Percentiles rank a stretch among this genome's conserved stretches.
Evolutionary conservation across 768 basidiomycete species (phyloP).

Genomic region (Boletellus emodensis): DNA sequence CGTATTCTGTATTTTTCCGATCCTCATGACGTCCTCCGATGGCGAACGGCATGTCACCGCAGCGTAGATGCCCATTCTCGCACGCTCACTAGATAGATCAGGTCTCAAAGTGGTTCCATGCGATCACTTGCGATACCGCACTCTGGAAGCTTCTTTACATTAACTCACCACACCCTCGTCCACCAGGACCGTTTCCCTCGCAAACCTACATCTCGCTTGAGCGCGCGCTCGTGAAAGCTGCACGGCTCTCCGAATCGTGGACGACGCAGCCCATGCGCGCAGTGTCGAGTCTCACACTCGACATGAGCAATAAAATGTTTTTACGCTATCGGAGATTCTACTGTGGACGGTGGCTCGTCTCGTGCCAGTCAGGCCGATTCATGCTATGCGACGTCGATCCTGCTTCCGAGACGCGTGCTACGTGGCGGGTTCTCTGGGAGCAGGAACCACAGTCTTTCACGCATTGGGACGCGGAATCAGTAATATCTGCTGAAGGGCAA

Average conservation of each 20-base stretch:
- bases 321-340: background rate
- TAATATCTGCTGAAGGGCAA: background rate
- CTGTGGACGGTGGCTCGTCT: conserved; percentile 4
- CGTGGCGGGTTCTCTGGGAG: background rate
- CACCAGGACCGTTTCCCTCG: conserved; percentile 6
- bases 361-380: background rate
- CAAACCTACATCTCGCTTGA: conserved; percentile 8
- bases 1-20: background rate
- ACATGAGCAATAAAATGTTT: background rate
- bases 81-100: background rate
- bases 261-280: background rate
- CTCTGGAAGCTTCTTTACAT: conserved; percentile 9
- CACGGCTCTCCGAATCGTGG: background rate
- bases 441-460: accelerated
- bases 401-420: background rate
- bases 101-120: conserved; percentile 5
- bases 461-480: background rate
- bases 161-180: conserved; percentile 1
- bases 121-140: background rate
- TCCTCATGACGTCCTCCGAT: background rate
- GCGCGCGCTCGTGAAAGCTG: background rate
- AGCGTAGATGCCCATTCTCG: too few species aligned
- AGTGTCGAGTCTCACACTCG: background rate
- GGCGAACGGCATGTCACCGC: background rate
- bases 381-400: background rate